Base-by-base conservation (phyloP, 2,329 filamentous ascomycete genomes). In the Ophiocordyceps australis region DNA sequence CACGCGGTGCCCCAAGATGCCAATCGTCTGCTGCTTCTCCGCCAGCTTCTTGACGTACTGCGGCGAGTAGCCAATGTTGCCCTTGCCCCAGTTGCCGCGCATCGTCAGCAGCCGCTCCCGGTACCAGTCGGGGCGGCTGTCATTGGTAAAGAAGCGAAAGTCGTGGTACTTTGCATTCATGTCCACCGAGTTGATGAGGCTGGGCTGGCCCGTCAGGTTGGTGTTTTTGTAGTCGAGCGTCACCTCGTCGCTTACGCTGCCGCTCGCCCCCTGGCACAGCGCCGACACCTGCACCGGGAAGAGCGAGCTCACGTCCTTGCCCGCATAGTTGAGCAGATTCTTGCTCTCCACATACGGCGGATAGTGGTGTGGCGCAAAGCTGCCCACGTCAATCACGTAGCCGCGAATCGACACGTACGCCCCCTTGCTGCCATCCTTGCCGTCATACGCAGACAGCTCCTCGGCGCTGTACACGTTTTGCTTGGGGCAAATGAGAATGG, bases 251-350 rank as follows among this genome's bases (percentile, higher is more conserved):
- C 81, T 64, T 22, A 72, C 55, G 2, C 41, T 44, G 14, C 76
- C 79, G 35, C 73, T 61, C 17, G 65, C 68, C 30, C 86, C 89
- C 31, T 77, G 67, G 50, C 89, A 98, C 20, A 98, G 63, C 22
- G 86, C 83, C 5, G 77, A 91, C 11, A 98, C 86, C 47, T 98
- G 89, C 1, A 98, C 64, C 0, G 91, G 89, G 55, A 98, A 98
- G 9, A 98, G 62, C 20, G 66, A 59, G 14, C 80, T 91, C n/a
- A 85, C 74, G 42, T 98, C 91, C 22, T 70, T 55, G 27, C 89
- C 89, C 24, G 78, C 85, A 39, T 95, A 98, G 38, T 78, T 75
- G 34, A 76, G 58, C 24, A 95, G 52, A 7, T 61, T 53, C 34
- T 70, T 70, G 18, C 35, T 36, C 67, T 61, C 32, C 67, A 71